Base-by-base conservation (phyloP, 495 filamentous ascomycete genomes). In the Lasiosphaeriaceae sp. region DNA sequence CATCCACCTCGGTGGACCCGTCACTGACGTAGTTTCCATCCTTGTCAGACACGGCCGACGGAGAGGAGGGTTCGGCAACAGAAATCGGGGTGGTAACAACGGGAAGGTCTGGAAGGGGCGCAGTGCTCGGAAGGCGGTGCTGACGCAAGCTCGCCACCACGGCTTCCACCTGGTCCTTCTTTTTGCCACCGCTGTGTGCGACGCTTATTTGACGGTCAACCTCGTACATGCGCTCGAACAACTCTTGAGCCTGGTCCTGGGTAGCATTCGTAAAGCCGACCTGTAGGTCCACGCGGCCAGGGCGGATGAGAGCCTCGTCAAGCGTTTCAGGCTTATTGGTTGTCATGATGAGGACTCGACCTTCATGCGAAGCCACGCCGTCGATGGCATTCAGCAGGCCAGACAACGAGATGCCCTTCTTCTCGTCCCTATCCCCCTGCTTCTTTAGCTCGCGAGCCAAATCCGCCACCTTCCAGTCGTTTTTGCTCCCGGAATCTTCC, bases 361-460 rank as follows among this genome's bases (percentile, higher is more conserved):
- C 90, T 71, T 93, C 90, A 54, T 91, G 86, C 2, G 86, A 86
- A 7, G 87, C 86, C 0, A 92, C 90, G 24, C 90, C 90, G 62
- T 95, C 90, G 57, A 95, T 88, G 46, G 81, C 83, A 68, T 95
- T 94, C n/a, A 95, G 76, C 0, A 95, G 76, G 0, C 87, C 89
- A 0, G 89, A 91, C 8, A 93, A 76, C 0, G 88, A 85, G 44
- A 92, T 84, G 19, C 77, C 74, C 55, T 74, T 70, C 65, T 72
- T 68, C 41, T 66, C 69, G 53, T 60, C 34, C 17, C 50, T 21
- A 20, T 63, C 65, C 50, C 50, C 55, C 11, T 71, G 62, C 23
- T 62, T 71, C 54, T 70, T 72, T 0, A 71, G 62, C 19, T 65
- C 71, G 8, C 65, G 65, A 2, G 70, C 67, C 1, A 77, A 68